Evolutionary conservation across 805 yeast genomes (phyloP).

Genomic region (Candida anglica): DNA sequence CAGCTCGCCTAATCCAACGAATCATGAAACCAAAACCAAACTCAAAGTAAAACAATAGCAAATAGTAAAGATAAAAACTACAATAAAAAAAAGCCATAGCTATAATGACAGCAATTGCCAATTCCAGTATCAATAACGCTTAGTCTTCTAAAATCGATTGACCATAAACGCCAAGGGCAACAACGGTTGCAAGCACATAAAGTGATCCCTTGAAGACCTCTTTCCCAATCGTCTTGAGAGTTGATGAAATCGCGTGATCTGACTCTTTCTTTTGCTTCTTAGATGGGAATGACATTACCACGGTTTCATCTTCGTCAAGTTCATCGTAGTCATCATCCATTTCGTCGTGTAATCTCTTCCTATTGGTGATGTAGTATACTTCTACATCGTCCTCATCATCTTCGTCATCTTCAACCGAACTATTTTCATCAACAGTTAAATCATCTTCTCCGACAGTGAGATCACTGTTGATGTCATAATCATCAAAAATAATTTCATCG

Average conservation of each 20-base stretch:
- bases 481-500: too few relatives aligned
- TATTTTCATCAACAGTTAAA: conserved; percentile 12
- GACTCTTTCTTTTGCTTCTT: conserved; percentile 10
- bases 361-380: conserved; percentile 2
- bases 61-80: too few relatives aligned
- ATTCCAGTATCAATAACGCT: too few relatives aligned
- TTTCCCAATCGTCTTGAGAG: conserved; percentile 14
- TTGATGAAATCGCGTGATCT: too few relatives aligned
- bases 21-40: too few relatives aligned
- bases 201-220: conserved; percentile 30
- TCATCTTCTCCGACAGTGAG: conserved; percentile 19
- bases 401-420: conserved; percentile 6
- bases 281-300: too few relatives aligned
- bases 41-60: too few relatives aligned
- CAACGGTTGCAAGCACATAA: conserved; percentile 27
- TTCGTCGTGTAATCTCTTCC: conserved; percentile 7
- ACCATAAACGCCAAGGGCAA: conserved; percentile 35
- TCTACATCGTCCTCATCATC: conserved; percentile 2
- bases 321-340: conserved; percentile 7
- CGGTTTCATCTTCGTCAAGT: too few relatives aligned
- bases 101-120: conserved; percentile 6
- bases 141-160: conserved; percentile 1
- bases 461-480: too few relatives aligned
- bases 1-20: too few relatives aligned
- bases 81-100: too few relatives aligned